Percentiles rank a stretch among this genome's conserved stretches.
phyloP scores from a whole-genome alignment of 257 asterid species.

The Linderniella brevidens region DNA sequence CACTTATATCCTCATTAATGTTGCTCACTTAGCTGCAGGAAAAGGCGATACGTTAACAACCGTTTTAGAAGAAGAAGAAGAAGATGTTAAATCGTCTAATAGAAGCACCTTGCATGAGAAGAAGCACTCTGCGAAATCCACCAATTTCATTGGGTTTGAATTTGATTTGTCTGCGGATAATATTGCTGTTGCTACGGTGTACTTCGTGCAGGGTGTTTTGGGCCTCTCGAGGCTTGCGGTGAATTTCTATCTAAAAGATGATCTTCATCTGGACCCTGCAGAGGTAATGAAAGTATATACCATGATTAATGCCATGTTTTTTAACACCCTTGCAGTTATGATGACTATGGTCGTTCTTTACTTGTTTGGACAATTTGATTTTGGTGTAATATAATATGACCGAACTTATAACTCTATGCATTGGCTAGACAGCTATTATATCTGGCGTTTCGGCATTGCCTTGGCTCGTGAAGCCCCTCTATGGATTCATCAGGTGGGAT shows the following conservation, averaged over 20 bases:
- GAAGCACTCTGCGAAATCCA: conserved; percentile 35
- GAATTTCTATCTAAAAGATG: conserved; percentile 94
- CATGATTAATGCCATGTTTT: conserved; percentile 4
- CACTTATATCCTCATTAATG: neutral
- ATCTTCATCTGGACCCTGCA: conserved; percentile 91
- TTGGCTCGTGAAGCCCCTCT: conserved; percentile 92
- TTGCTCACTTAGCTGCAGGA: conserved; percentile 28
- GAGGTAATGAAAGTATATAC: conserved; percentile 43
- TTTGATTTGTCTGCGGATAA: conserved; percentile 83
- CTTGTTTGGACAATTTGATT: neutral
- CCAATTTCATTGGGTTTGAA: conserved; percentile 66
- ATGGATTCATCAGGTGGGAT: conserved; percentile 84
- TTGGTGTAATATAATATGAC: conserved; percentile 1
- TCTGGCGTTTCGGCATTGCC: conserved; percentile 81
- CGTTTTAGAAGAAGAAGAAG: conserved; percentile 33
- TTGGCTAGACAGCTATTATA: conserved; percentile 88
- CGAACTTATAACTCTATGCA: conserved; percentile 26
- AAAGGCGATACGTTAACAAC: conserved; percentile 27
- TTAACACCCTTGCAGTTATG: neutral
- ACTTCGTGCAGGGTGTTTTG: conserved; percentile 95
- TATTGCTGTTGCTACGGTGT: conserved; percentile 97
- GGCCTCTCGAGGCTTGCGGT: conserved; percentile 93
- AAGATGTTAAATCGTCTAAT: conserved; percentile 28
- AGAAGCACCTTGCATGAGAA: conserved; percentile 32
- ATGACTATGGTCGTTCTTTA: neutral